Conservation (phyloP, 768 basidiomycete species). For the Tubosaeta brunneosetosa region DNA sequence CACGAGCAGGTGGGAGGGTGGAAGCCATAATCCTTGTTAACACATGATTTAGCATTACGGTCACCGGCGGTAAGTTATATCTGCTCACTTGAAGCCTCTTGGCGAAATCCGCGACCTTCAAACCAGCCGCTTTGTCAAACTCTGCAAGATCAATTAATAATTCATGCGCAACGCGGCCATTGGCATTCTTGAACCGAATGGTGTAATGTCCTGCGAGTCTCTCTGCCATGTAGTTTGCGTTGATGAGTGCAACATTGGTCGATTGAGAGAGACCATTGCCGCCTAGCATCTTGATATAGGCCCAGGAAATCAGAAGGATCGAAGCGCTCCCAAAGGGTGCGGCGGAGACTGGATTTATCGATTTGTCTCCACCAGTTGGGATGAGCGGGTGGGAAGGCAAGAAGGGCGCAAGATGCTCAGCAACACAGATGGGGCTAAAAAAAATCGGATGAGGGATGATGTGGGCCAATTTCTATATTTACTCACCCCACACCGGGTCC, state of each 20-base stretch:
- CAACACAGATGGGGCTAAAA: constrained; percentile 83
- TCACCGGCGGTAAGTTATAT: not conserved
- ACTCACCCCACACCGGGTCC: constrained; percentile 90
- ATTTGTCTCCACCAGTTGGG: constrained; percentile 56
- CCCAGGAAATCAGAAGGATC: constrained; percentile 96
- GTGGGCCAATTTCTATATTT: not conserved
- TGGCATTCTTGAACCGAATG: constrained; percentile 84
- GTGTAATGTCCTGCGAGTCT: constrained; percentile 81
- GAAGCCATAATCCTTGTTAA: constrained; percentile 76
- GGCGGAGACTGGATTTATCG: constrained; percentile 85
- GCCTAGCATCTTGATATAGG: constrained; percentile 99
- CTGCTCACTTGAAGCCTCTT: constrained; percentile 82
- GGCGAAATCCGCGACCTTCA: constrained; percentile 95
- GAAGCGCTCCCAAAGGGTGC: constrained; percentile 95
- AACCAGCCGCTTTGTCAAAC: constrained; percentile 83
- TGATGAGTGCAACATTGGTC: constrained; percentile 84
- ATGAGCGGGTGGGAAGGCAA: constrained; percentile 83
- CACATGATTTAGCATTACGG: not conserved
- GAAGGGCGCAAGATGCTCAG: constrained; percentile 91
- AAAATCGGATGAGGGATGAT: constrained; percentile 3
- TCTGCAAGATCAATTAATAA: constrained; percentile 92
- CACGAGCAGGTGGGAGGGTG: constrained; percentile 98
- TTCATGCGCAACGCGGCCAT: constrained; percentile 93
- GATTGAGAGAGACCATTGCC: constrained; percentile 83
- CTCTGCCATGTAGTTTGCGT: constrained; percentile 96